Base-by-base conservation (phyloP, 192 early-diverging fungal species). In the Coemansia sp. region DNA sequence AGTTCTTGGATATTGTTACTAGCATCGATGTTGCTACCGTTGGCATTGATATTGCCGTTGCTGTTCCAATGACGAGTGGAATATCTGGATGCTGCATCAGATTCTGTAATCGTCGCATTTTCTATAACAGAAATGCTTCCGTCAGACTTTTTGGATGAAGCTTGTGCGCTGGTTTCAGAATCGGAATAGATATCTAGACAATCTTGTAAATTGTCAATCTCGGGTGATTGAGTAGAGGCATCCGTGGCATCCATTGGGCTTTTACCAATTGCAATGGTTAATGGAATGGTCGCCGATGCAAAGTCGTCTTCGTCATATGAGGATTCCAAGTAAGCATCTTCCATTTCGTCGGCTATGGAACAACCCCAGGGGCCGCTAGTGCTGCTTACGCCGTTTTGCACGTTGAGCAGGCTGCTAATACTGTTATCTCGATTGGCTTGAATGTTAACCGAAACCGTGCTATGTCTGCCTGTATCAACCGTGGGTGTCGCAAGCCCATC, bases 271-370 rank as follows among this genome's bases (percentile, higher is more conserved):
- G 39, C 11, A 40, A 59, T 59, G 5, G 38, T 41, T 38, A 59
- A 41, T 13, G 25, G 54, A 38, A 46, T 12, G 9, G 20, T 72
- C 70, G 51, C 71, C 9, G 1, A 17, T 32, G 54, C 76, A 32
- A 70, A 73, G 5, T 60, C 67, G 41, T 81, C 77, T 63, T 89
- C 89, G 14, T 90, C 89, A n/a, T 89, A 87, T 1, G 83, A 81
- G 8, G 86, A 74, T 65, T 81, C 79, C 43, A 96, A 91, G 67
- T 94, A 96, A 5, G 89, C 90, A 55, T 96, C 92, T 57, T 96
- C 93, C 32, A 86, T 87, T 22, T 90, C 88, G 66, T 94, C 91
- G 3, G 87, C 74, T 1, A 83, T 75, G 16, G 81, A 75, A 1
- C 85, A 82, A 22, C 73, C 70, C 86, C 88, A 89, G 9, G 65